Percentiles rank a stretch among this genome's conserved stretches.
Evolutionary conservation across 257 asterid species (phyloP).

Genomic region (Fraxinus americana): DNA sequence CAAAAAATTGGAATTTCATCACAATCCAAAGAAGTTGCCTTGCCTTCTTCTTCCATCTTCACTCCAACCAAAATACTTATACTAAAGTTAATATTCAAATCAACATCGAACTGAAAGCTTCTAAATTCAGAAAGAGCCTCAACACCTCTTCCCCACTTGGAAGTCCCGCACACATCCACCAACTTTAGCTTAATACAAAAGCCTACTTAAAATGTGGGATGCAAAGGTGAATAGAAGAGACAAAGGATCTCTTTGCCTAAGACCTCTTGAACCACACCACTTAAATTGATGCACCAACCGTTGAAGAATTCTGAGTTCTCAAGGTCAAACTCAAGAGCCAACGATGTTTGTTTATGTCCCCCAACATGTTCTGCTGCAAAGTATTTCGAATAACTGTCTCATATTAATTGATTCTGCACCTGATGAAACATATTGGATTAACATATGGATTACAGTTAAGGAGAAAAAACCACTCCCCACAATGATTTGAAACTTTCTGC

Average conservation of each 20-base stretch:
- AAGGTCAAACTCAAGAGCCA: not conserved
- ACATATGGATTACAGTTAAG: too few relatives aligned
- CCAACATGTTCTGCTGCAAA: not conserved
- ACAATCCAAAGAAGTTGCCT: not conserved
- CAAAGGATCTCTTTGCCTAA: not conserved
- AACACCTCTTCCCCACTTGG: not conserved
- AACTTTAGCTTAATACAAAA: not conserved
- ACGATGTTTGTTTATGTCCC: not conserved
- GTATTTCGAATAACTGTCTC: too few relatives aligned
- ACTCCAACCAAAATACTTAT: not conserved
- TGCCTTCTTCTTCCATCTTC: not conserved
- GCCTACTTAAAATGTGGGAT: not conserved
- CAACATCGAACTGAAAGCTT: not conserved
- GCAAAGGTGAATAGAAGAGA: not conserved
- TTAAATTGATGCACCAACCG: not conserved
- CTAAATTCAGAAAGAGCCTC: not conserved
- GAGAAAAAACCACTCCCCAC: too few relatives aligned
- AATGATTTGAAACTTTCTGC: not conserved
- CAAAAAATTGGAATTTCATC: slow-evolving; percentile 10
- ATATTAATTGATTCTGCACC: too few relatives aligned
- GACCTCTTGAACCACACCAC: not conserved
- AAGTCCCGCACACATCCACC: not conserved
- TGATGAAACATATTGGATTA: too few relatives aligned
- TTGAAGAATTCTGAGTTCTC: not conserved
- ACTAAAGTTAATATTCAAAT: not conserved